A percentile compares a stretch with the other conserved stretches of the same genome.
These are phyloP conservation scores for Verticillium albo-atrum DNA, from an alignment of 2,329 filamentous ascomycete genomes.

Conservation along the genomic window DNA sequence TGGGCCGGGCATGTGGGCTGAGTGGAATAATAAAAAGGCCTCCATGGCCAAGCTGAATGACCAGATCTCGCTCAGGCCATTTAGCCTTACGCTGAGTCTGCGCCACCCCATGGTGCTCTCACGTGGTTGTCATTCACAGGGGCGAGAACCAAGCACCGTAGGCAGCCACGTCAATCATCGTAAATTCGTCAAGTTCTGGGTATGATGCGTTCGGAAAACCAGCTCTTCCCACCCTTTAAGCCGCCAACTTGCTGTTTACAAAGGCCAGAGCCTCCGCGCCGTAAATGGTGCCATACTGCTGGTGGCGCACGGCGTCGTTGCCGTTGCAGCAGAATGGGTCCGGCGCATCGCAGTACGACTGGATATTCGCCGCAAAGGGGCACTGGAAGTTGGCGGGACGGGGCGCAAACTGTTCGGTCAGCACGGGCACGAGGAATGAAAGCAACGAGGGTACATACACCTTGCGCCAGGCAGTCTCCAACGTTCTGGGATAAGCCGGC, in stretches of 20 bases:
- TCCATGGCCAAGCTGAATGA: too few relatives aligned
- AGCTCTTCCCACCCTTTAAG: neutral
- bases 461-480: constrained; percentile 51
- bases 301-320: constrained; percentile 46
- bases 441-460: constrained; percentile 37
- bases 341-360: constrained; percentile 55
- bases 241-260: constrained; percentile 46
- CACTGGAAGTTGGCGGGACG: constrained; percentile 50
- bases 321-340: constrained; percentile 62
- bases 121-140: too few relatives aligned
- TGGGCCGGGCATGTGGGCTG: too few relatives aligned
- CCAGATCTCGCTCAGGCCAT: too few relatives aligned
- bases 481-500: constrained; percentile 53
- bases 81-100: too few relatives aligned
- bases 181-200: neutral
- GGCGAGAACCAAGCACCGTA: too few relatives aligned
- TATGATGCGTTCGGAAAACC: neutral
- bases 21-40: too few relatives aligned
- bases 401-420: constrained; percentile 43
- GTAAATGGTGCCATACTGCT: constrained; percentile 53
- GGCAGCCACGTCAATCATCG: neutral
- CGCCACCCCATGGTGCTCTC: too few relatives aligned
- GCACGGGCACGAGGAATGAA: neutral
- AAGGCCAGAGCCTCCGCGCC: constrained; percentile 40
- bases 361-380: constrained; percentile 47